These are phyloP conservation scores for Mychonastes homosphaera DNA, from an alignment of 139 green algal genomes.

Conservation along the genomic window DNA sequence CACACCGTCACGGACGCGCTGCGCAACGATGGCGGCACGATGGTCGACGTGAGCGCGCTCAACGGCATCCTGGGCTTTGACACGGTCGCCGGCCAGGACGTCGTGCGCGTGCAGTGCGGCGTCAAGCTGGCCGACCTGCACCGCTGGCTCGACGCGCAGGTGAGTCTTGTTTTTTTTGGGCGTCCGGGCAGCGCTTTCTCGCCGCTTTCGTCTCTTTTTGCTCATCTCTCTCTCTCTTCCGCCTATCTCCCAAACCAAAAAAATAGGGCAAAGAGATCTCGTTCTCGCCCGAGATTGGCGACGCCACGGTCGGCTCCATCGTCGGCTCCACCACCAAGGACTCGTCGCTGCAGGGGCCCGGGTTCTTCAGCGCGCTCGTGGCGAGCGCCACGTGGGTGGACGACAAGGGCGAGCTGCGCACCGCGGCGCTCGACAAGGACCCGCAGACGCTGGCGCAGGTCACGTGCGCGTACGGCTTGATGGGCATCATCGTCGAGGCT, in stretches of 20 bases:
- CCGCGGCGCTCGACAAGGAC: background rate
- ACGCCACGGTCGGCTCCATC: constrained; percentile 15
- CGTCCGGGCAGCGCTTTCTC: too few species aligned
- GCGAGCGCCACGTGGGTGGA: too few species aligned
- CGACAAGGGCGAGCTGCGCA: too few species aligned
- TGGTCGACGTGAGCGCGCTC: background rate
- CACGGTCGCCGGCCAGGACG: too few species aligned
- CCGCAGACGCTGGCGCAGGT: too few species aligned
- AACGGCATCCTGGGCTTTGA: constrained; percentile 3
- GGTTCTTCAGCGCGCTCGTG: constrained; percentile 9
- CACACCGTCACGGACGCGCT: constrained; percentile 8
- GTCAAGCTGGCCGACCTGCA: constrained; percentile 14
- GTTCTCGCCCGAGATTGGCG: constrained; percentile 16
- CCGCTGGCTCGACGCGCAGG: constrained; percentile 8
- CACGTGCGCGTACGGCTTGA: too few species aligned
- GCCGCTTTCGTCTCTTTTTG: too few species aligned
- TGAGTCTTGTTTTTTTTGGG: too few species aligned
- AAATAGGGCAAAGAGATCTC: constrained; percentile 13
- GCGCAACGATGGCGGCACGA: background rate
- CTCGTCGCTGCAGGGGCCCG: constrained; percentile 6
- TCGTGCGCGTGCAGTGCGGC: constrained; percentile 5
- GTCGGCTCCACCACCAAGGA: constrained; percentile 16
- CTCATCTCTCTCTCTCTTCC: too few species aligned
- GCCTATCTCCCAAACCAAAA: too few species aligned
- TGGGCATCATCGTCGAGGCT: constrained; percentile 14